These are phyloP conservation scores for Penicillium sp. DNA, from an alignment of 2,329 filamentous ascomycete genomes.

Conservation along the genomic window DNA sequence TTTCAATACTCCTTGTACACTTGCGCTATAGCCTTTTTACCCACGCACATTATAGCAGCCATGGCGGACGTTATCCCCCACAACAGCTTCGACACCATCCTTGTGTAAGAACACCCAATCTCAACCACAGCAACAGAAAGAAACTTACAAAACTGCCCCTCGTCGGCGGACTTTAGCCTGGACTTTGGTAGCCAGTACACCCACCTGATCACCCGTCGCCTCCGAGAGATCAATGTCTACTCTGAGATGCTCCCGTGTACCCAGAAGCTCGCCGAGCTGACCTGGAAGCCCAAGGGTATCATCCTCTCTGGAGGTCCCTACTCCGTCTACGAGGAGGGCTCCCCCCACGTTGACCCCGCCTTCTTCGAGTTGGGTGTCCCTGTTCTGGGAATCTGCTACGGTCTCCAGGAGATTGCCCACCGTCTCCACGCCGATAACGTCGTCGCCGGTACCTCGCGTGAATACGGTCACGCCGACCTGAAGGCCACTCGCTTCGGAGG, in stretches of 20 bases:
- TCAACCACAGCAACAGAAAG: too few relatives aligned
- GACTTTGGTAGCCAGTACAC: conserved; percentile 5
- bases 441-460: conserved; percentile 13
- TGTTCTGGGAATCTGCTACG: conserved; percentile 58
- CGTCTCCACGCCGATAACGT: conserved; percentile 66
- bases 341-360: conserved; percentile 78
- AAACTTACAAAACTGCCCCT: too few relatives aligned
- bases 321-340: conserved; percentile 78
- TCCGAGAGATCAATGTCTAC: conserved; percentile 79
- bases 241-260: conserved; percentile 87
- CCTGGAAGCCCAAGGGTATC: conserved; percentile 80
- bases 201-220: conserved; percentile 43
- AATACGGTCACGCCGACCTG: conserved; percentile 72
- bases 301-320: conserved; percentile 71
- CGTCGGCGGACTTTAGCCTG: too few relatives aligned
- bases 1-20: not conserved
- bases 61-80: too few relatives aligned
- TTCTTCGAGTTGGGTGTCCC: conserved; percentile 74
- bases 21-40: not conserved
- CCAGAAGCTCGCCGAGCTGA: conserved; percentile 73
- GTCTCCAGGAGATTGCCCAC: conserved; percentile 72
- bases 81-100: too few relatives aligned
- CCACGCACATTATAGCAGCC: too few relatives aligned
- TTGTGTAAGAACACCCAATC: too few relatives aligned
- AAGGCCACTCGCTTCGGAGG: conserved; percentile 57